phyloP scores from a whole-genome alignment of 1,284 basidiomycete species.

The Apiotrichum siamense region DNA sequence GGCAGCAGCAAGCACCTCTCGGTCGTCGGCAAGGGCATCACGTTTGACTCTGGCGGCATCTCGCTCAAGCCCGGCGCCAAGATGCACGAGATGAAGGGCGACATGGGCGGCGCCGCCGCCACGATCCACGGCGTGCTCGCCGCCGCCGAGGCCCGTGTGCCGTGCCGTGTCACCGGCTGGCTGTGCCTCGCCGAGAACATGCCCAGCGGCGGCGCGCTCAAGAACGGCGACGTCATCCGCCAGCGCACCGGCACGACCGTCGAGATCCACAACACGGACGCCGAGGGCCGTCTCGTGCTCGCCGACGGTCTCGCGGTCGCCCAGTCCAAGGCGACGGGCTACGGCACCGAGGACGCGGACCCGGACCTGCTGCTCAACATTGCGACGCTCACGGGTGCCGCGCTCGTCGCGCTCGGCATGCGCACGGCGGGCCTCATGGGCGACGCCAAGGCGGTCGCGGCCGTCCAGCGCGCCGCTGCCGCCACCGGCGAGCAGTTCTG shows the following conservation, averaged over 20 bases:
- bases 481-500: constrained; percentile 16
- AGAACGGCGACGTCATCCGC: constrained; percentile 16
- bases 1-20: constrained; percentile 12
- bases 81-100: constrained; percentile 20
- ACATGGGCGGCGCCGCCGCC: constrained; percentile 18
- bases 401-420: constrained; percentile 14
- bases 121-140: constrained; percentile 14
- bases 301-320: constrained; percentile 15
- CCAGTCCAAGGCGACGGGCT: constrained; percentile 13
- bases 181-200: constrained; percentile 20
- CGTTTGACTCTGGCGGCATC: constrained; percentile 18
- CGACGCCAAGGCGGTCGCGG: constrained; percentile 15
- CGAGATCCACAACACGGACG: constrained; percentile 19
- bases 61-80: constrained; percentile 15
- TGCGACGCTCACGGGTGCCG: constrained; percentile 16
- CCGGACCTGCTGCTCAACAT: constrained; percentile 19
- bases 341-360: constrained; percentile 16
- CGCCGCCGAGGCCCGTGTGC: constrained; percentile 13
- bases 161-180: constrained; percentile 13
- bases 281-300: constrained; percentile 19
- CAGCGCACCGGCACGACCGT: constrained; percentile 15
- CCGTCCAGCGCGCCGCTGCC: constrained; percentile 6
- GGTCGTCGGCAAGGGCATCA: constrained; percentile 18
- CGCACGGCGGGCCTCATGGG: constrained; percentile 19
- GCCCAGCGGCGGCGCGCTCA: constrained; percentile 13